Evolutionary conservation across 495 filamentous ascomycete genomes (phyloP), one percentile per base, ranked within the genome.

Genomic region (Lasiosphaeriaceae sp.): DNA sequence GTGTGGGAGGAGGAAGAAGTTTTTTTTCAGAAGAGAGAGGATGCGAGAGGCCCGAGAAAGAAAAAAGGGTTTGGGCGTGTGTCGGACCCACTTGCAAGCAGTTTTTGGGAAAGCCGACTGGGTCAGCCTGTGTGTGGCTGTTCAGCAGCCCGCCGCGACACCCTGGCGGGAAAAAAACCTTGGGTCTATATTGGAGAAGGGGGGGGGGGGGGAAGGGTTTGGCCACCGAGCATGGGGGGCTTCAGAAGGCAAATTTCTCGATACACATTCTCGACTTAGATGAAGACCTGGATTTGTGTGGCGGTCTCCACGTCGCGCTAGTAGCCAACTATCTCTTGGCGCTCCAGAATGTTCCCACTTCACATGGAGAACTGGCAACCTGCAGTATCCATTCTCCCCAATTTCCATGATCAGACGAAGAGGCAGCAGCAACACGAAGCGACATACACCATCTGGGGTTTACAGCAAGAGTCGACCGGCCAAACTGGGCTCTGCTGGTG

Each of bases 31-130:
- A 31, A 31, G 57, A 63, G 61, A 66, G 64, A 64, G 58, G 54
- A 67, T 62, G 63, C 58, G 67, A 63, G 60, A 21, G 60, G 59
- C 63, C 59, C 50, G 50, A 49, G 58, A 60, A 52, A 56, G 56
- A 68, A 72, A 67, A 68, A 66, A 59, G 63, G 62, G 69, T 71
- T 74, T 71, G 64, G 66, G 34, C 26, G 12, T 62, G 59, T 58
- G 55, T 43, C 14, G 57, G 67, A 61, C 56, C 62, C 65, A 62
- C 63, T 63, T 57, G 26, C 26, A 63, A 58, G 53, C 68, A 51
- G 64, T 60, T 31, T 72, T 64, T 63, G 69, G 66, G 63, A 62
- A 71, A 35, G 51, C 21, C 21, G 39, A 67, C 62, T 50, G 60
- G 54, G 53, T 53, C 47, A 52, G 50, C 23, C 55, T 21, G 37